Percentiles rank a stretch among this genome's conserved stretches.
phyloP scores from a whole-genome alignment of 345 rosid genomes.

The Microthlaspi erraticum region DNA sequence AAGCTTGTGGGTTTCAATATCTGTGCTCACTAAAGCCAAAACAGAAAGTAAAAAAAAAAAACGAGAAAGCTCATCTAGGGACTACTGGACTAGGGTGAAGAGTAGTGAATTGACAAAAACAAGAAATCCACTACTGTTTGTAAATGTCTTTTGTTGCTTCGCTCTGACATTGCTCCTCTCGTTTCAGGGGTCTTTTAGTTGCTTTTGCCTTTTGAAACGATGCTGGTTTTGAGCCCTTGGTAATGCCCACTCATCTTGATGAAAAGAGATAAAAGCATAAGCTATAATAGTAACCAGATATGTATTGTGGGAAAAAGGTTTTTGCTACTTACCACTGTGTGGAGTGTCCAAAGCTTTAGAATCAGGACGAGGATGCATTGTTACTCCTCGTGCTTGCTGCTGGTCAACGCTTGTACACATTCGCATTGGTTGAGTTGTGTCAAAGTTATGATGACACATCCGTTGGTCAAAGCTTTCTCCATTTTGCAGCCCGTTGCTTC shows the following conservation, averaged over 20 bases:
- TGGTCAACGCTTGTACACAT: neutral
- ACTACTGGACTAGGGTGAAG: neutral
- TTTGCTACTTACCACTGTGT: conserved; percentile 22
- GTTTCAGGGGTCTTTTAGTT: neutral
- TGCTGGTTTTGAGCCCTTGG: neutral
- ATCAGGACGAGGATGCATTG: neutral
- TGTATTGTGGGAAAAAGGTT: conserved; percentile 12
- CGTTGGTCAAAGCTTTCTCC: neutral
- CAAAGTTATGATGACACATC: neutral
- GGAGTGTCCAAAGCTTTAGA: conserved; percentile 17
- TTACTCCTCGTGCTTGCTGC: conserved; percentile 8
- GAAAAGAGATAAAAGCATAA: neutral
- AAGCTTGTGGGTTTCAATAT: neutral
- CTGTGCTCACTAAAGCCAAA: neutral
- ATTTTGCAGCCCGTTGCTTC: neutral
- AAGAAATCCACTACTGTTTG: conserved; percentile 8
- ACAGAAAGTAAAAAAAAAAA: neutral
- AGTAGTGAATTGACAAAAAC: neutral
- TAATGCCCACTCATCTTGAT: neutral
- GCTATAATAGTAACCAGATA: neutral
- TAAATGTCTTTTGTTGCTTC: conserved; percentile 4
- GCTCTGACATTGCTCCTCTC: neutral
- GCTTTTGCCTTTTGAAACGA: neutral
- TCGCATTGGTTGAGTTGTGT: neutral
- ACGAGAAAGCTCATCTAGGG: neutral